Base-by-base conservation (phyloP, 2,329 filamentous ascomycete species). In the Amylocarpus encephaloides region DNA sequence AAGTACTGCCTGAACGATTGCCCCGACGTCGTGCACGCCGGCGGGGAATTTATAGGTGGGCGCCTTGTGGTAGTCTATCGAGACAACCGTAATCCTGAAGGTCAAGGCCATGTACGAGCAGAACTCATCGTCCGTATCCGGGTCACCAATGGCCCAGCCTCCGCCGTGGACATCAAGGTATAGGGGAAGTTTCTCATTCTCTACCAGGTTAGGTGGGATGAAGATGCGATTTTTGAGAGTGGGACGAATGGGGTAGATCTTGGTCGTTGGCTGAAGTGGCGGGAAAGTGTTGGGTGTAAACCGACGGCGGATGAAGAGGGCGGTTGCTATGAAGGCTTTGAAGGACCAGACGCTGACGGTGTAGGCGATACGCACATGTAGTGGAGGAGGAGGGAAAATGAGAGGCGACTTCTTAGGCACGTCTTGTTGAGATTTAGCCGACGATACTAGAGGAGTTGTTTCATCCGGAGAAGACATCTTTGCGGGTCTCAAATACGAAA, bases 81-180 rank as follows among this genome's bases (percentile, higher is more conserved):
- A 70, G 11, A 77, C 59, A 15, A 77, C 73, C 7, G 76, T 59
- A 53, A 72, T 66, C 44, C 59, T 56, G 49, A 71, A 65, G 1
- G 58, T 56, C 43, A 67, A 59, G 32, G 73, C 67, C 52, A 75
- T 73, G 47, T 57, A 53, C 35, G 62, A 64, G 63, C 71, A 75
- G 66, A 74, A 74, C 13, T 55, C 55, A 60, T 77, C 73, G 57
- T 75, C 72, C 39, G 71, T 62, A 22, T 62, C 50, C 1, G 73
- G 68, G n/a, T 67, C 60, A 58, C 70, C 70, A 42, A 77, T 22
- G 16, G 68, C 67, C 60, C 74, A 77, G 36, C 73, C 74, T 49
- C 75, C 75, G 48, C 75, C 75, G 55, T 79, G 76, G 56, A 77
- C 68, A 46, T 71, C 69, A 38, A 79, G 63, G 45, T 76, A 66